Evolutionary conservation across 768 basidiomycete species (phyloP), one percentile per base, ranked within the genome.

Genomic region (Leccinum disarticulatum): DNA sequence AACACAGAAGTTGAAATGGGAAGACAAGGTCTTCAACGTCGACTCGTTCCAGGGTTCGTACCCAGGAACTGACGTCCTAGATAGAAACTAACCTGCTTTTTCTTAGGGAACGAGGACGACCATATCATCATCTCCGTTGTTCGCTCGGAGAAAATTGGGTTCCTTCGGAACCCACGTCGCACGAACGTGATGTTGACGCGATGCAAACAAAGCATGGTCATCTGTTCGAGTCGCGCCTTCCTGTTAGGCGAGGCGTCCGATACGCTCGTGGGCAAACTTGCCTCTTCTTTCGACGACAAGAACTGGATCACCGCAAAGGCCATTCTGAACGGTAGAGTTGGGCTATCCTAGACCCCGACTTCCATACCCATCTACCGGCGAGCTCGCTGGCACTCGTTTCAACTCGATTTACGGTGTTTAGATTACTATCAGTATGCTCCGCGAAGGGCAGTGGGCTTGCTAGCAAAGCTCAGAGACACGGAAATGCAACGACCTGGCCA

Each of bases 101-200:
- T 46, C 8, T 5, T 58, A 92, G 91, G 91, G 43, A 93, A 93
- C 77, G 91, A 93, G 68, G 87, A 86, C 55, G 86, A 92, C 53
- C 80, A 82, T 47, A 85, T 92, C 55, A 81, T 92, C 55, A 74
- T 92, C 31, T 91, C 90, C 6, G 64, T 89, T 6, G 89, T 91
- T 13, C 80, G 89, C 22, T 79, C 88, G 1, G 62, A 72, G 6
- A 75, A 71, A n/a, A 70, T 82, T 17, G 91, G 92, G 14, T 94
- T 94, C 64, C 76, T 93, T 15, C 74, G 69, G 14, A 85, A 83
- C 64, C 57, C 79, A 7, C 80, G 87, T 10, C 80, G 91, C 4
- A 89, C 87, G 51, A 94, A 93, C 82, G 91, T 93, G 52, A 91
- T 94, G 90, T 79, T 93, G 33, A 88, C 87, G 25, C 83, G 91